Conservation (phyloP, 108 stramenopile species). For the Nitzschia sp. region DNA sequence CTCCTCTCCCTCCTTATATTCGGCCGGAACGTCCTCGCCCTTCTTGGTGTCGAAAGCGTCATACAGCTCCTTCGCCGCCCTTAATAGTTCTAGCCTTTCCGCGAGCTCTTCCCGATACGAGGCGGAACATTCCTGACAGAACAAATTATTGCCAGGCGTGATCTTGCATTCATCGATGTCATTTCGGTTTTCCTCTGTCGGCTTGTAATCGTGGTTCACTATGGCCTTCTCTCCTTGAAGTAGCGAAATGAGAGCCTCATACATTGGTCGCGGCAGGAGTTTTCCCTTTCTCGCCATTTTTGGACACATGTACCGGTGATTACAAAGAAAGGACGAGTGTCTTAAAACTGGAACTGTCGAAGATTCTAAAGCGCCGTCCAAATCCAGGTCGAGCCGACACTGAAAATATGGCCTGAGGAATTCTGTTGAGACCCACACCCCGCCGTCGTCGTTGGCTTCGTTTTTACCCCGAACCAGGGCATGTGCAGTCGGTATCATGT, state of each 20-base stretch:
- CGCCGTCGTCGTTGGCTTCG: not conserved
- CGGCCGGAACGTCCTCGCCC: not conserved
- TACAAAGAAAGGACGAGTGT: conserved; percentile 44
- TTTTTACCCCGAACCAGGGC: conserved; percentile 7
- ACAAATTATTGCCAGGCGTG: conserved; percentile 20
- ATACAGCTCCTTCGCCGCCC: conserved; percentile 27
- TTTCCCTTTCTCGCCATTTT: conserved; percentile 55
- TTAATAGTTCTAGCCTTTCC: conserved; percentile 15
- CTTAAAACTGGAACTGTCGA: conserved; percentile 33
- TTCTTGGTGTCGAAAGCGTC: conserved; percentile 21
- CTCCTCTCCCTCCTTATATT: conserved; percentile 18
- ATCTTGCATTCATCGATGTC: conserved; percentile 21
- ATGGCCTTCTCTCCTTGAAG: conserved; percentile 40
- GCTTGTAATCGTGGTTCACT: conserved; percentile 6
- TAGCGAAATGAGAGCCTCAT: conserved; percentile 39
- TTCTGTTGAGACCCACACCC: conserved; percentile 59
- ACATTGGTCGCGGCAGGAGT: conserved; percentile 51
- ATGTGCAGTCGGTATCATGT: conserved; percentile 28
- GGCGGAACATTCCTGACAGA: conserved; percentile 37
- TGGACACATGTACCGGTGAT: conserved; percentile 60
- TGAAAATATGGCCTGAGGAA: conserved; percentile 53
- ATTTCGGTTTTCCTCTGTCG: conserved; percentile 8
- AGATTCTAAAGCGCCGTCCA: conserved; percentile 44
- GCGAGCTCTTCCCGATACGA: conserved; percentile 23
- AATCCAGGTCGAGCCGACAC: conserved; percentile 37